phyloP scores from a whole-genome alignment of 2,329 filamentous ascomycete genomes.

The Claviceps sp. region DNA sequence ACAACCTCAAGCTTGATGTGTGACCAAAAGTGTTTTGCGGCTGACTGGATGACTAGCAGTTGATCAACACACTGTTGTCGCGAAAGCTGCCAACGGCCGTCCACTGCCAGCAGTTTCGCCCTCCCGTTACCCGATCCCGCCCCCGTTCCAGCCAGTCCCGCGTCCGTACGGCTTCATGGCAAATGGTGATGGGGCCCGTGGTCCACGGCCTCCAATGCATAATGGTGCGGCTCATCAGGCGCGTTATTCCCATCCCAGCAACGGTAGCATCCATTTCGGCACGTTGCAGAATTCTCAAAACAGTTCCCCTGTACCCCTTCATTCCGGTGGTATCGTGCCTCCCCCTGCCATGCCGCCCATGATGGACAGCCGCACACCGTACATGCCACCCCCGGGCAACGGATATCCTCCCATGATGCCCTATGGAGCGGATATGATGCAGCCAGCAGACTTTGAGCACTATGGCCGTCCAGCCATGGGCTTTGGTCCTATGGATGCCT shows the following conservation, averaged over 20 bases:
- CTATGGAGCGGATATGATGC: conserved; percentile 23
- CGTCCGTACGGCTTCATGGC: conserved; percentile 16
- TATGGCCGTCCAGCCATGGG: conserved; percentile 24
- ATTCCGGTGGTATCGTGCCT: conserved; percentile 31
- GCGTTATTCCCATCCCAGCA: conserved; percentile 40
- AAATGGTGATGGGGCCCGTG: conserved; percentile 21
- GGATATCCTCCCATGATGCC: conserved; percentile 25
- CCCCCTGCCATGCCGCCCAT: conserved; percentile 29
- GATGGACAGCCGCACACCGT: conserved; percentile 20
- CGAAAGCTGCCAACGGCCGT: conserved; percentile 11
- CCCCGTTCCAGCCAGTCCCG: conserved; percentile 25
- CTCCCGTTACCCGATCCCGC: conserved; percentile 29
- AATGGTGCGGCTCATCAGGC: conserved; percentile 21
- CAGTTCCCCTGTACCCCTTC: conserved; percentile 42
- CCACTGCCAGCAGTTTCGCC: conserved; percentile 20
- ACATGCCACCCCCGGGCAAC: conserved; percentile 19
- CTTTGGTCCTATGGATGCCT: conserved; percentile 22
- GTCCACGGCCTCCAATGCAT: conserved; percentile 18
- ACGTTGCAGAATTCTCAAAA: conserved; percentile 40
- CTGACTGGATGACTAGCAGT: conserved; percentile 4
- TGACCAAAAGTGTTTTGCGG: background rate
- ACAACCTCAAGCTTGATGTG: background rate
- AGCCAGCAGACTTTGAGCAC: conserved; percentile 20
- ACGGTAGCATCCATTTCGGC: conserved; percentile 43
- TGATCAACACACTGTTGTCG: conserved; percentile 5